Percentiles rank a stretch among this genome's conserved stretches.
These are phyloP conservation scores for Monosporascus sp. DNA, from an alignment of 2,329 filamentous ascomycete species.

Conservation along the genomic window DNA sequence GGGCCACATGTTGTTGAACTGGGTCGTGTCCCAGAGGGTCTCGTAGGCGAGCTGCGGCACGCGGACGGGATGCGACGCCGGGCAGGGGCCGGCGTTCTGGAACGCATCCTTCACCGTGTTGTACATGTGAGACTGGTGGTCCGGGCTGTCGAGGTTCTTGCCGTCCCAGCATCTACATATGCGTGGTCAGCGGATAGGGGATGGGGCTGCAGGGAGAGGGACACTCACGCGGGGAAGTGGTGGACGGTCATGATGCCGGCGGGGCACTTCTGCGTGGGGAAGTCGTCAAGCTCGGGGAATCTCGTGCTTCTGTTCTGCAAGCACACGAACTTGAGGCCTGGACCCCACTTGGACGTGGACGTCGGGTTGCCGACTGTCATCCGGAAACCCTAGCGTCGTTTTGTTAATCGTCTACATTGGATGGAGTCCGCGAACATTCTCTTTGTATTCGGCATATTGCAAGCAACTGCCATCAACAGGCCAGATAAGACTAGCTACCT, in stretches of 20 bases:
- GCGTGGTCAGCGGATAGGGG: conserved; percentile 2
- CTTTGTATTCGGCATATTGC: background rate
- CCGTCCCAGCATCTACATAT: conserved; percentile 39
- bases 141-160: conserved; percentile 35
- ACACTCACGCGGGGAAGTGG: conserved; percentile 32
- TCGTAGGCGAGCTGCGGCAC: conserved; percentile 39
- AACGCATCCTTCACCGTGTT: conserved; percentile 27
- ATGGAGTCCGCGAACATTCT: background rate
- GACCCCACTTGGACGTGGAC: conserved; percentile 26
- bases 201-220: background rate
- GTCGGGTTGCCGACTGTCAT: conserved; percentile 36
- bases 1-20: conserved; percentile 33
- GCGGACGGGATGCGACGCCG: conserved; percentile 34
- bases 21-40: conserved; percentile 38
- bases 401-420: background rate
- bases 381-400: conserved; percentile 32
- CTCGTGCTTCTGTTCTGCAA: conserved; percentile 34
- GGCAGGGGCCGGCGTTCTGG: conserved; percentile 28
- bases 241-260: conserved; percentile 38
- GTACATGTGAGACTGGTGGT: conserved; percentile 26
- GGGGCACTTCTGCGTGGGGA: conserved; percentile 33
- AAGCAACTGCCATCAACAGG: no score
- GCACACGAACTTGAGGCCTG: conserved; percentile 36
- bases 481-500: background rate
- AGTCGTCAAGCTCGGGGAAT: conserved; percentile 34